phyloP scores from a whole-genome alignment of 2,329 filamentous ascomycete species.

The Penicillium janthinellum region DNA sequence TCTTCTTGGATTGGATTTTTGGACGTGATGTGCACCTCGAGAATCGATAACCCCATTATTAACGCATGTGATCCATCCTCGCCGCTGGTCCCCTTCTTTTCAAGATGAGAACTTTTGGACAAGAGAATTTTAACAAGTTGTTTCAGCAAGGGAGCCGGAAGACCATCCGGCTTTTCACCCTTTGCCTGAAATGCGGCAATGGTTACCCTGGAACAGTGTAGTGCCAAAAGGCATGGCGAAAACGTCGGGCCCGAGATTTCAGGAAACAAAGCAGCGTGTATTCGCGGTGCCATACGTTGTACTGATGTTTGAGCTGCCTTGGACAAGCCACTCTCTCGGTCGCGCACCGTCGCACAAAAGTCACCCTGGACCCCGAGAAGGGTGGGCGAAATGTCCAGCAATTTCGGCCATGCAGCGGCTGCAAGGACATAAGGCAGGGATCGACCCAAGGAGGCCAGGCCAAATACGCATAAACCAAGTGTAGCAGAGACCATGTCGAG shows the following conservation, averaged over 20 bases:
- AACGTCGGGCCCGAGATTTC: conserved; percentile 22
- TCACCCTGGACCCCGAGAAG: conserved; percentile 35
- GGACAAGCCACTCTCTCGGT: conserved; percentile 30
- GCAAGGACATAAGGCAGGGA: conserved; percentile 33
- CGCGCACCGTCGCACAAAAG: conserved; percentile 28
- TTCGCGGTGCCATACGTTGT: conserved; percentile 27
- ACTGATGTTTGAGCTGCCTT: conserved; percentile 35
- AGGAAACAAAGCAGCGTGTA: conserved; percentile 29
- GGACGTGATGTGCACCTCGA: conserved; percentile 42
- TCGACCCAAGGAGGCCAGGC: conserved; percentile 32
- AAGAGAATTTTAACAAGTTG: conserved; percentile 35
- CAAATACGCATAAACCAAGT: conserved; percentile 38
- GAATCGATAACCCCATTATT: conserved; percentile 36
- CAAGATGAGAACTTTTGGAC: conserved; percentile 9
- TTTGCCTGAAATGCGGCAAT: conserved; percentile 37
- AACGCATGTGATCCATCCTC: conserved; percentile 28
- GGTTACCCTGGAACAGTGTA: conserved; percentile 37
- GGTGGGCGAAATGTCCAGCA: conserved; percentile 31
- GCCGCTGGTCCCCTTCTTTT: conserved; percentile 1
- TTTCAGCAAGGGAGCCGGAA: conserved; percentile 31
- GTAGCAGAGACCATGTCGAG: conserved; percentile 51
- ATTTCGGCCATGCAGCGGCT: conserved; percentile 33
- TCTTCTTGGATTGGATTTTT: conserved; percentile 29
- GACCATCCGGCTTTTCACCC: conserved; percentile 28
- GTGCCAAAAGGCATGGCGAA: conserved; percentile 36